These are phyloP conservation scores for Neoboletus subvelutipes DNA, from an alignment of 768 basidiomycete genomes.

Conservation along the genomic window DNA sequence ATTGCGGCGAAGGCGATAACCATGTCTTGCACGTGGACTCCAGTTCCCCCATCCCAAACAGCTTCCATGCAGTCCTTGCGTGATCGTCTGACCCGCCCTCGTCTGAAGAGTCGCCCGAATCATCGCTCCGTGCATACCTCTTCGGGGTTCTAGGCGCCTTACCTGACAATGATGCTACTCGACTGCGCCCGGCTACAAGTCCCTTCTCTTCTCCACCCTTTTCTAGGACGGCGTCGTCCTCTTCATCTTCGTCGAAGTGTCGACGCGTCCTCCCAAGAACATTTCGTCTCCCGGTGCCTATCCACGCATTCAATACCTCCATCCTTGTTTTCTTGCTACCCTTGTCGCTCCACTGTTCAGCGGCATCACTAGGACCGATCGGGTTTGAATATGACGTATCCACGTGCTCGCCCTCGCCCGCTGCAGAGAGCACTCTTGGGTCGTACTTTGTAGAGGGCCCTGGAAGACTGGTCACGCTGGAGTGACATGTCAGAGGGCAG, in stretches of 20 bases:
- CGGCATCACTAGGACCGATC: constrained; percentile 54
- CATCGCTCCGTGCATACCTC: constrained; percentile 30
- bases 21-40: constrained; percentile 12
- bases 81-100: constrained; percentile 47
- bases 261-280: constrained; percentile 36
- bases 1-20: constrained; percentile 18
- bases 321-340: constrained; percentile 45
- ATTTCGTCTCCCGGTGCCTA: constrained; percentile 38
- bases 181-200: not conserved
- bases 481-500: constrained; percentile 20
- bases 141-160: not conserved
- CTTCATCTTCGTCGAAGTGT: constrained; percentile 15
- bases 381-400: constrained; percentile 65
- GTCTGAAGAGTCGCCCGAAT: constrained; percentile 44
- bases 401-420: constrained; percentile 27
- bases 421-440: not conserved
- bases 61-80: constrained; percentile 51
- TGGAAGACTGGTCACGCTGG: constrained; percentile 16
- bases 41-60: constrained; percentile 48
- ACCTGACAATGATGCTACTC: not conserved
- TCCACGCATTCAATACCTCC: constrained; percentile 42
- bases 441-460: constrained; percentile 19
- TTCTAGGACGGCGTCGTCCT: constrained; percentile 7
- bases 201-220: not conserved
- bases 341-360: constrained; percentile 55